phyloP scores from a whole-genome alignment of 768 basidiomycete genomes.

The Lyophyllum atratum region DNA sequence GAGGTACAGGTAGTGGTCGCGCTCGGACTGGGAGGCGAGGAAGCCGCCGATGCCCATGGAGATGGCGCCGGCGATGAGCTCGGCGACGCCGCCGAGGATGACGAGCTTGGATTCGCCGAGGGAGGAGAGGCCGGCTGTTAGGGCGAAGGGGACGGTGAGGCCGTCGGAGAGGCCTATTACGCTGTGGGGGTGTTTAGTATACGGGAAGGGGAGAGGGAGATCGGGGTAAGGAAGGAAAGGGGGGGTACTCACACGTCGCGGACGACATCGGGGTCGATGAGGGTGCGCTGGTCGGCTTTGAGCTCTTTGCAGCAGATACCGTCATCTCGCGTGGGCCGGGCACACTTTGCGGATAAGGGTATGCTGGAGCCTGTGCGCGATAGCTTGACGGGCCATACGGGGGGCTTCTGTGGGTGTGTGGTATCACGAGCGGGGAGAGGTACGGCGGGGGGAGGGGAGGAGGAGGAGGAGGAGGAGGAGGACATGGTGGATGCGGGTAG shows the following conservation, averaged over 20 bases:
- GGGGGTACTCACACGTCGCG: conserved; percentile 81
- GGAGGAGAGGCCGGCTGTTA: conserved; percentile 87
- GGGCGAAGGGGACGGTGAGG: conserved; percentile 88
- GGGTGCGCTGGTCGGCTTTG: conserved; percentile 76
- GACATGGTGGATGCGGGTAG: conserved; percentile 22
- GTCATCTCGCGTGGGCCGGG: conserved; percentile 48
- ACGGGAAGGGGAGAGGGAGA: neutral
- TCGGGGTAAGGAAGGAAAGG: neutral
- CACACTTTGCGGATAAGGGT: conserved; percentile 61
- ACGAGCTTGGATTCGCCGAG: conserved; percentile 91
- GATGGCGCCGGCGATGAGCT: conserved; percentile 94
- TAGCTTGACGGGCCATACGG: conserved; percentile 66
- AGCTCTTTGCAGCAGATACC: conserved; percentile 91
- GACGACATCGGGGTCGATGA: conserved; percentile 85
- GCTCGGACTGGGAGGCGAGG: conserved; percentile 95
- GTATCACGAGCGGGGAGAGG: conserved; percentile 33
- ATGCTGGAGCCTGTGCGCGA: conserved; percentile 38
- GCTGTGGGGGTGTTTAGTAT: conserved; percentile 36
- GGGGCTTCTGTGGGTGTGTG: conserved; percentile 35
- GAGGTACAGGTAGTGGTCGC: conserved; percentile 90
- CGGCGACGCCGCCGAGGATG: conserved; percentile 91
- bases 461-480: conserved; percentile 7
- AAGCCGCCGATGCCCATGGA: conserved; percentile 99
- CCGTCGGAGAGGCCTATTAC: conserved; percentile 92
- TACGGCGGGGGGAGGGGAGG: conserved; percentile 22